These are phyloP conservation scores for Thelonectria discophora DNA, from an alignment of 2,329 filamentous ascomycete genomes.

Conservation along the genomic window DNA sequence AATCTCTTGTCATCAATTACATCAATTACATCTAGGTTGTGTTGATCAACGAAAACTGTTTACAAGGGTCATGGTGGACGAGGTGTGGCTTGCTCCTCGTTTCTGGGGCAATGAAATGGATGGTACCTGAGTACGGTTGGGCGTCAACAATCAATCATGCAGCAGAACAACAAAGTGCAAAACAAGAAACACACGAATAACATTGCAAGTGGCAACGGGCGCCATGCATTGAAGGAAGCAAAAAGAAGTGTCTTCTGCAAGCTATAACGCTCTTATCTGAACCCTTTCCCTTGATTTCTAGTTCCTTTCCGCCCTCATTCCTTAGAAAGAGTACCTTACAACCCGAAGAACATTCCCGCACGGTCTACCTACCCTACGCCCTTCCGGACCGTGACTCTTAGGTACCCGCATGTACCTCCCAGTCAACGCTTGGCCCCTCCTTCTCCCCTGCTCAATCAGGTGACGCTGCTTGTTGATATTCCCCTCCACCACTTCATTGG, in stretches of 20 bases:
- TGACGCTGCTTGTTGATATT: conserved; percentile 43
- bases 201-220: conserved; percentile 17
- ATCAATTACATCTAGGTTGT: not conserved
- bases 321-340: not conserved
- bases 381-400: not conserved
- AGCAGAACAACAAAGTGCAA: conserved; percentile 22
- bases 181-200: conserved; percentile 34
- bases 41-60: not conserved
- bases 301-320: not conserved
- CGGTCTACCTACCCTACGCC: conserved; percentile 15
- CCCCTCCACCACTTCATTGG: conserved; percentile 36
- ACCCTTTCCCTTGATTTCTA: not conserved
- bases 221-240: not conserved
- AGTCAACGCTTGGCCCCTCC: conserved; percentile 23
- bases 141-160: conserved; percentile 39
- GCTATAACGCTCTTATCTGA: not conserved
- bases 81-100: conserved; percentile 33
- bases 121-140: conserved; percentile 31
- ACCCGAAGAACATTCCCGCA: not conserved
- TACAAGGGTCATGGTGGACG: conserved; percentile 10
- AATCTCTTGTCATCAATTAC: not conserved
- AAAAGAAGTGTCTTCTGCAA: not conserved
- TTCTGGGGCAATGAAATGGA: conserved; percentile 42
- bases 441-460: conserved; percentile 40
- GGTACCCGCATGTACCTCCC: conserved; percentile 5